Percentiles rank a stretch among this genome's conserved stretches.
phyloP scores from a whole-genome alignment of 495 filamentous ascomycete genomes.

The Parmelia sp. region DNA sequence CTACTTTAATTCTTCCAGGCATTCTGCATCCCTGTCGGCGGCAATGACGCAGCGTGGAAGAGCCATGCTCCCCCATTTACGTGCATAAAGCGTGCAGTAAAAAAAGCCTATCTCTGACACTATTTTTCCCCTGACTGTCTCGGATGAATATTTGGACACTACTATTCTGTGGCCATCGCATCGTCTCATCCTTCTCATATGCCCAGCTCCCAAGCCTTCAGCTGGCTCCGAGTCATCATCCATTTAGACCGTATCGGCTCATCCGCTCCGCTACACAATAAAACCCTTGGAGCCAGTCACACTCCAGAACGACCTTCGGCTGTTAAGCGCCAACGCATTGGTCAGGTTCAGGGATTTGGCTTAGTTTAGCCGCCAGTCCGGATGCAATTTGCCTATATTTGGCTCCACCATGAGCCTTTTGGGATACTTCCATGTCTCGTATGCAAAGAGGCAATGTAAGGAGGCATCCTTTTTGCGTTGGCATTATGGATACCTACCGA shows the following conservation, averaged over 20 bases:
- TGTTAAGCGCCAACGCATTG: conserved; percentile 20
- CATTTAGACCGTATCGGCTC: too few relatives aligned
- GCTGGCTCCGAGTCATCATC: conserved; percentile 12
- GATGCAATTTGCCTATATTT: conserved; percentile 8
- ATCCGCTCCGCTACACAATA: conserved; percentile 17
- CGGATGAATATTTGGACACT: background rate
- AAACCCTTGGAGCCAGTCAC: conserved; percentile 3
- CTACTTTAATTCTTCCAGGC: background rate
- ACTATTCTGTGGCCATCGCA: too few relatives aligned
- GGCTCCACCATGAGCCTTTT: background rate
- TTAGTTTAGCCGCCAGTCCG: conserved; percentile 13
- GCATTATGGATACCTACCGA: background rate
- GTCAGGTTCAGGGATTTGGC: conserved; percentile 7
- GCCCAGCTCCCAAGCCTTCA: background rate
- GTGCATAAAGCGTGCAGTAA: background rate
- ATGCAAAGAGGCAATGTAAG: background rate
- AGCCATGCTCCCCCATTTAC: background rate
- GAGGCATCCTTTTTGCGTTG: background rate
- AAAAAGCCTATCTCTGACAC: conserved; percentile 3
- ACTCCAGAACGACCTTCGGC: background rate
- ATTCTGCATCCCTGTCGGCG: background rate
- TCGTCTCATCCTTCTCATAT: too few relatives aligned
- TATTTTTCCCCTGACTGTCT: conserved; percentile 1
- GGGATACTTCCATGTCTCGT: background rate
- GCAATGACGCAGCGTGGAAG: background rate